Evolutionary conservation across 352 stramenopile species (phyloP).

Genomic region (Phytophthora pistaciae): DNA sequence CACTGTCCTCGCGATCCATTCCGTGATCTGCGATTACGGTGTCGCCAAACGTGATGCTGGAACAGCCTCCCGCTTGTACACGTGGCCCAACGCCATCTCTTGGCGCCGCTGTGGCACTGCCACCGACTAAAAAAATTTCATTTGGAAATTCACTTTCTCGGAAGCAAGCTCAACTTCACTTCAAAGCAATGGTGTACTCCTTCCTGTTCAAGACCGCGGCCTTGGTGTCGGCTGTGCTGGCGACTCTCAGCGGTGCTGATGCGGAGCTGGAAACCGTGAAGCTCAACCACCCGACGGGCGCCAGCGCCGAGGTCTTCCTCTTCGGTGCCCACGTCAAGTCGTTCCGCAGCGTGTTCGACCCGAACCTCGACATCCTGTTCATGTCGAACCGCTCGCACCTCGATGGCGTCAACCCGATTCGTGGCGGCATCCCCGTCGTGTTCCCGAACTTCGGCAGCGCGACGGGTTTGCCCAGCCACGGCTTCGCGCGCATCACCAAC

Average conservation of each 20-base stretch:
- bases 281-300: neutral
- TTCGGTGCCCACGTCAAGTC: neutral
- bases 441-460: slow-evolving; percentile 1
- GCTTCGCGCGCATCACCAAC: neutral
- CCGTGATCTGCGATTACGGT: neutral
- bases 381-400: neutral
- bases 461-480: neutral
- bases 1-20: neutral
- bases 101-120: neutral
- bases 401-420: neutral
- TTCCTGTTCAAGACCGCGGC: slow-evolving; percentile 29
- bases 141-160: neutral
- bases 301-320: neutral
- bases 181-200: slow-evolving; percentile 22
- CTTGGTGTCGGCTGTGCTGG: slow-evolving; percentile 29
- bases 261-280: slow-evolving; percentile 55
- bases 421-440: neutral
- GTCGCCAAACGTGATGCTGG: neutral
- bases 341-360: neutral
- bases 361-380: neutral
- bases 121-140: neutral
- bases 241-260: slow-evolving; percentile 7
- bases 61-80: neutral
- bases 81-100: too few species aligned
- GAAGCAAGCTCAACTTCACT: neutral